phyloP scores from a whole-genome alignment of 768 basidiomycete species.

The Kwoniella shandongensis region DNA sequence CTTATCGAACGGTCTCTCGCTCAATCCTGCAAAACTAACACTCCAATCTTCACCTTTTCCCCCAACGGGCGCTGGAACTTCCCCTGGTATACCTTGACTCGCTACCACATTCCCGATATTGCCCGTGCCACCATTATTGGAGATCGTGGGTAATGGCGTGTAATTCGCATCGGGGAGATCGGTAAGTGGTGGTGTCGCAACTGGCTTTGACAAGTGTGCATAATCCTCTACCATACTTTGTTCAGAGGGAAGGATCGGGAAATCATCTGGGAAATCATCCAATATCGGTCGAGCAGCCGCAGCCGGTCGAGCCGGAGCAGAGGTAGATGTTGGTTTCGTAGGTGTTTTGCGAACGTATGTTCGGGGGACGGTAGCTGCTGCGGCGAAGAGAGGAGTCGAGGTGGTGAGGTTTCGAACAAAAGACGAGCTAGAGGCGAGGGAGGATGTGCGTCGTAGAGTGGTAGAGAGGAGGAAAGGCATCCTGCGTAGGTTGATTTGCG shows the following conservation, averaged over 20 bases:
- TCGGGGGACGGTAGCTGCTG: conserved; percentile 15
- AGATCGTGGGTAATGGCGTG: conserved; percentile 12
- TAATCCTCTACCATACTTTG: conserved; percentile 32
- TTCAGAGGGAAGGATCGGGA: conserved; percentile 17
- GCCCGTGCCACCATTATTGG: neutral
- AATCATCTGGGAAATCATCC: conserved; percentile 20
- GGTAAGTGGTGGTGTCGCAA: conserved; percentile 28
- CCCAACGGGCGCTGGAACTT: conserved; percentile 6
- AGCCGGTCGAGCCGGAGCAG: conserved; percentile 2
- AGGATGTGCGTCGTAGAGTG: neutral
- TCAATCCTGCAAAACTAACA: conserved; percentile 78
- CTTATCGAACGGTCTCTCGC: conserved; percentile 70
- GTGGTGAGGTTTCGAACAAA: conserved; percentile 1
- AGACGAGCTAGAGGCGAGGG: neutral
- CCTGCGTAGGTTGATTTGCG: too few relatives aligned
- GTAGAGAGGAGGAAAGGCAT: too few relatives aligned
- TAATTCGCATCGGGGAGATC: conserved; percentile 17
- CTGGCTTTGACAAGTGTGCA: conserved; percentile 5
- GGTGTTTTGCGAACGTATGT: conserved; percentile 19
- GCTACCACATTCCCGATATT: neutral
- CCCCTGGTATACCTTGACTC: conserved; percentile 9
- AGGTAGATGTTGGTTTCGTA: conserved; percentile 2
- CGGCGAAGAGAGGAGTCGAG: conserved; percentile 2
- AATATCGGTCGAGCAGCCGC: neutral
- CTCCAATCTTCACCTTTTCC: conserved; percentile 67